Conservation (phyloP, 768 basidiomycete species). For the Lyophyllum shimeji region DNA sequence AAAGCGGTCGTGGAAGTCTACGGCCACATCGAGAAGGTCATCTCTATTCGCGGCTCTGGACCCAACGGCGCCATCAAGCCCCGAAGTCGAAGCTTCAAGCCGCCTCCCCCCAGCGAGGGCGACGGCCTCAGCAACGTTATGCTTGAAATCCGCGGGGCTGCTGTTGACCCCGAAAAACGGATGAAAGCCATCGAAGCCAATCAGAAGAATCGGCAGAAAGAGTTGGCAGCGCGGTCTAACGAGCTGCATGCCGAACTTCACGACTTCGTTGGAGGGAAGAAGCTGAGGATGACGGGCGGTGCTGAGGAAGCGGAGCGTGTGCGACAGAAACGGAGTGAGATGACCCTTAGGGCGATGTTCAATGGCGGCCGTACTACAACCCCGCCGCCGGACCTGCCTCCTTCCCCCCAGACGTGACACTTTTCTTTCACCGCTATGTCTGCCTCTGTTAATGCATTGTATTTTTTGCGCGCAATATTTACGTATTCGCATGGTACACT, state of each 20-base stretch:
- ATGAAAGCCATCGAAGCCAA: conserved; percentile 92
- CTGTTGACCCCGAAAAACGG: conserved; percentile 79
- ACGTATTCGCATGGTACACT: conserved; percentile 4
- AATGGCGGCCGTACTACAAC: conserved; percentile 16
- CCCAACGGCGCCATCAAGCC: conserved; percentile 30
- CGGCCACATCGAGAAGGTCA: conserved; percentile 89
- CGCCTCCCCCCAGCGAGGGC: conserved; percentile 65
- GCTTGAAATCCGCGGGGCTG: conserved; percentile 84
- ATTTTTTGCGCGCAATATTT: conserved; percentile 20
- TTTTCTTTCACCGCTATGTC: background rate
- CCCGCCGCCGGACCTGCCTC: conserved; percentile 16
- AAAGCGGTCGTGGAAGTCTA: conserved; percentile 87
- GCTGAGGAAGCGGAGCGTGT: conserved; percentile 90
- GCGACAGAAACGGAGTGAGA: conserved; percentile 80
- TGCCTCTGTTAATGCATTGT: conserved; percentile 8
- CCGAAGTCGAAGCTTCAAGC: conserved; percentile 52
- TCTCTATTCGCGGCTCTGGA: conserved; percentile 58
- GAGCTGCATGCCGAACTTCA: conserved; percentile 82
- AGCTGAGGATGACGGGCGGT: conserved; percentile 93
- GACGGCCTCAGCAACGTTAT: conserved; percentile 75
- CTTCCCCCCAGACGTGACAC: conserved; percentile 4
- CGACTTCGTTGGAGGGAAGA: conserved; percentile 86
- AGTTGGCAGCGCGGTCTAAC: conserved; percentile 70
- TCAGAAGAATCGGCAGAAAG: conserved; percentile 76
- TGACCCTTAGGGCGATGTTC: conserved; percentile 91